Evolutionary conservation across 1,139 yeast species (phyloP), one percentile per base, ranked within the genome.

Genomic region (Taphrina betulina): DNA sequence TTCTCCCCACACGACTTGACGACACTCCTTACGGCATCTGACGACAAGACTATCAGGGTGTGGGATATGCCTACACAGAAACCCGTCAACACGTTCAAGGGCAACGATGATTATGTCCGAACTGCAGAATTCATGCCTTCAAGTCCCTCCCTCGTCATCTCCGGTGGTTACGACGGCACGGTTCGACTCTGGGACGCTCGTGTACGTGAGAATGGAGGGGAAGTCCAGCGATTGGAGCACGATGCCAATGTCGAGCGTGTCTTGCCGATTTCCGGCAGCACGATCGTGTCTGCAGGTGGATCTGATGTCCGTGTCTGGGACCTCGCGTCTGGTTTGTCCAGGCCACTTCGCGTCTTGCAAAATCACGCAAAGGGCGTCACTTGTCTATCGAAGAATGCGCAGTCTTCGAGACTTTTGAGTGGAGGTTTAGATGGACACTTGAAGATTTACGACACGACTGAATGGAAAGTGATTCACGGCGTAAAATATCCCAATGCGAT

Each of bases 351-450:
- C 64, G 81, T 82, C 60, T 73, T 88, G 63, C 76, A 80, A 56
- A 90, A 89, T 68, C 94, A 92, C 74, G 92, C 92, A 63, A 92
- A 92, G 70, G 85, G 96, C 1, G 96, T 92, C 35, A 89, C 96
- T 20, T 82, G 92, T 60, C 74, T 90, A 62, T 57, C 59, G 23
- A 57, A 33, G 3, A 78, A 83, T 64, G 75, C 80, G 8, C 78
- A 79, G 22, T 77, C 82, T 61, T 76, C 82, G 51, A 95, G 95
- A 8, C 74, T 92, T 53, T 71, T 92, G 51, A 96, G 95, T 5
- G 96, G 97, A 20, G 90, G 96, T 0, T 75, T 92, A 60, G 98
- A 92, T 70, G 98, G 98, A 16, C 98, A 92, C 69, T 96, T 92
- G 58, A 92, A 92, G 71, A 89, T 90, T 45, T 87, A 92, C 69